Percentiles rank a stretch among this genome's conserved stretches.
These are phyloP conservation scores for Vaccinium myrtillus DNA, from an alignment of 148 eudicot genomes.

Conservation along the genomic window DNA sequence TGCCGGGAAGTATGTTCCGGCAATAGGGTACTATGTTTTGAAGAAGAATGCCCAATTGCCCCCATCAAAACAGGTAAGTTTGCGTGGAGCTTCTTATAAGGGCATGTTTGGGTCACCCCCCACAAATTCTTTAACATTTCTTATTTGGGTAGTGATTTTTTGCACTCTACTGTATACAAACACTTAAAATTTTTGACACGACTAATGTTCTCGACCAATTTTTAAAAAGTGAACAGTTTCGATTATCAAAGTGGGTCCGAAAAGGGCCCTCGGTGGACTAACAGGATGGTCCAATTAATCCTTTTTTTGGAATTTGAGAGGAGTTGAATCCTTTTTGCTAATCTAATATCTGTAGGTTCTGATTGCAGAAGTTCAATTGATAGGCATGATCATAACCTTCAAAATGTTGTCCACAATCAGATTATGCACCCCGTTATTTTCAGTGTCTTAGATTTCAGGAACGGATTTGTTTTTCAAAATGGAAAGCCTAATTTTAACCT, in stretches of 20 bases:
- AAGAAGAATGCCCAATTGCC: constrained; percentile 41
- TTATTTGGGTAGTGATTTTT: no score
- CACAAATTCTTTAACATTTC: no score
- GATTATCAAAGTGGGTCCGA: no score
- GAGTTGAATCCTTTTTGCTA: no score
- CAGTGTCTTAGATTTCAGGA: neutral
- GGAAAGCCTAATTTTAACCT: no score
- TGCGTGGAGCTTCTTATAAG: constrained; percentile 14
- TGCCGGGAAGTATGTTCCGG: constrained; percentile 78
- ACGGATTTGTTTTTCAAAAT: neutral
- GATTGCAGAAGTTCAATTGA: neutral
- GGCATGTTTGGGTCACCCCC: no score
- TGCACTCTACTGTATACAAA: no score
- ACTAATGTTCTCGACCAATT: no score
- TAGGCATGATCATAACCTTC: neutral
- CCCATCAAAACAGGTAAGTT: constrained; percentile 36
- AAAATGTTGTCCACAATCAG: neutral
- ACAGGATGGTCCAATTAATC: no score
- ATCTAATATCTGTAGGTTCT: neutral
- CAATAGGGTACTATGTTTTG: constrained; percentile 66
- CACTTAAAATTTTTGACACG: no score
- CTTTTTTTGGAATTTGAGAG: no score
- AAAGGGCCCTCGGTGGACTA: no score
- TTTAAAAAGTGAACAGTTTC: neutral
- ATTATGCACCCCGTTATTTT: neutral